Percentiles rank a stretch among this genome's conserved stretches.
phyloP scores from a whole-genome alignment of 2,329 filamentous ascomycete species.

The Trichoderma brevicompactum region DNA sequence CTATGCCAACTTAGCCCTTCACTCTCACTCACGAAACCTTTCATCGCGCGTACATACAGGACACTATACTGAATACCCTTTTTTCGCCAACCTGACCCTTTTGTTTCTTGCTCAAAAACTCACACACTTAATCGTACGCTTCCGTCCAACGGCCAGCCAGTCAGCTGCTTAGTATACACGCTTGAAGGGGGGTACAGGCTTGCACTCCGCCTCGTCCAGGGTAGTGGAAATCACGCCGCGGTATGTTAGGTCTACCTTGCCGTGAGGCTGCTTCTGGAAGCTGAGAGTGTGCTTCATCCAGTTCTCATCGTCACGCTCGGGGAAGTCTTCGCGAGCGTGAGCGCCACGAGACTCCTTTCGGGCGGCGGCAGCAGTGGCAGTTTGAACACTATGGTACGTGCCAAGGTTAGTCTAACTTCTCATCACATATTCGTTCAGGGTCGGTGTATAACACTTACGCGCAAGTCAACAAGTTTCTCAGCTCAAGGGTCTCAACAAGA shows the following conservation, averaged over 20 bases:
- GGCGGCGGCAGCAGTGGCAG: conserved; percentile 85
- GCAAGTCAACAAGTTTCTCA: conserved; percentile 94
- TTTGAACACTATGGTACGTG: conserved; percentile 71
- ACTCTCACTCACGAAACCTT: not conserved
- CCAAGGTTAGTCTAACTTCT: not conserved
- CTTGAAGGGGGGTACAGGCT: conserved; percentile 95
- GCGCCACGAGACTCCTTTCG: conserved; percentile 97
- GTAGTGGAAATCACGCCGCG: conserved; percentile 80
- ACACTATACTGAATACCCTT: conserved; percentile 4
- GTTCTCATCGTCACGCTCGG: conserved; percentile 90
- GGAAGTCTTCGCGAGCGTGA: conserved; percentile 95
- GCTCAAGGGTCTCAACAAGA: conserved; percentile 92
- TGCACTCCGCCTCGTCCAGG: conserved; percentile 94
- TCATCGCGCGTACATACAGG: not conserved
- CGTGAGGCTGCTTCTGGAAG: conserved; percentile 92
- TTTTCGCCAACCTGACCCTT: conserved; percentile 11
- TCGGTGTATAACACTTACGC: conserved; percentile 64
- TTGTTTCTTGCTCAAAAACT: conserved; percentile 19
- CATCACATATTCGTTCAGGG: not conserved
- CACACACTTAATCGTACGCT: conserved; percentile 4
- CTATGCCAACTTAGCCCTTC: not conserved
- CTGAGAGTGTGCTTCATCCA: conserved; percentile 99
- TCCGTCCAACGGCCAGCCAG: conserved; percentile 4
- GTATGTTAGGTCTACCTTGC: conserved; percentile 84
- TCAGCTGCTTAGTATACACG: conserved; percentile 70